Percentiles rank a stretch among this genome's conserved stretches.
Evolutionary conservation across 345 rosid species (phyloP).

Genomic region (Populus euphratica): DNA sequence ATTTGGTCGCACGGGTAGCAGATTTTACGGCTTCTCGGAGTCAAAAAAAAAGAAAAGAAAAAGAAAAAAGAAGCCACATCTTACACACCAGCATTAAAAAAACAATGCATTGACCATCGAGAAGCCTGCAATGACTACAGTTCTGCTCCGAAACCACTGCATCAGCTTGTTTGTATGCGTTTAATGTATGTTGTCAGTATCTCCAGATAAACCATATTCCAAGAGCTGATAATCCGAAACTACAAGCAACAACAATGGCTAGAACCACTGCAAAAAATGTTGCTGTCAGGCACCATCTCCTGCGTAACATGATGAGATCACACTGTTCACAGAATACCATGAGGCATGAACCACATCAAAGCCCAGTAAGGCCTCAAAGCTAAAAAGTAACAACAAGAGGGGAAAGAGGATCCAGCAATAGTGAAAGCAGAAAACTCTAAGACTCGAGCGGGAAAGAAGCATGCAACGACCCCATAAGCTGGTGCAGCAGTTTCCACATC

Average conservation of each 20-base stretch:
- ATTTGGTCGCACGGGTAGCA: neutral
- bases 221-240: slow-evolving; percentile 15
- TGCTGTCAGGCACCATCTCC: slow-evolving; percentile 55
- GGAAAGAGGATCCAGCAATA: neutral
- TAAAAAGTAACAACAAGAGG: neutral
- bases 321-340: neutral
- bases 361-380: neutral
- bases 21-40: neutral
- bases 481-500: neutral
- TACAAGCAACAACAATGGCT: neutral
- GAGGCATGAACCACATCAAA: neutral
- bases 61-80: neutral
- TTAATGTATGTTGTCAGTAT: slow-evolving; percentile 2
- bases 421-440: too few species aligned
- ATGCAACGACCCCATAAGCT: neutral
- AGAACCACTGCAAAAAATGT: slow-evolving; percentile 24
- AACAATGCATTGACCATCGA: neutral
- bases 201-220: slow-evolving; percentile 11
- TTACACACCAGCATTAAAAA: neutral
- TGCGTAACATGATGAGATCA: slow-evolving; percentile 26
- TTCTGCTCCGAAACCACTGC: slow-evolving; percentile 19
- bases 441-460: neutral
- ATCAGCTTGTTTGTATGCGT: slow-evolving; percentile 18
- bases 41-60: neutral
- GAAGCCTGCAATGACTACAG: slow-evolving; percentile 11